Evolutionary conservation across 768 basidiomycete species (phyloP).

Genomic region (Arthromyces matolae): DNA sequence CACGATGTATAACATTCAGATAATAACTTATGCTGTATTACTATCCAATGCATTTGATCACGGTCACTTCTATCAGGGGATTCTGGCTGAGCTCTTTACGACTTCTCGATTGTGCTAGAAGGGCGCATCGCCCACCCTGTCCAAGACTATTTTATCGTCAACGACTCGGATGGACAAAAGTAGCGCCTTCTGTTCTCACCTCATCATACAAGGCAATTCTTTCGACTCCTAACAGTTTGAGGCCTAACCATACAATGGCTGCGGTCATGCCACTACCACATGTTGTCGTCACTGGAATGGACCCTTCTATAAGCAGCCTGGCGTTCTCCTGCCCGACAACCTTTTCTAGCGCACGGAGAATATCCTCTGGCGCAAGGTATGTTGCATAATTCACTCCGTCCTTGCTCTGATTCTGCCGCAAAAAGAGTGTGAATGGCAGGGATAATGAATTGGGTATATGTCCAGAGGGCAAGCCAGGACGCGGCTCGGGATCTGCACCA

Average conservation of each 20-base stretch:
- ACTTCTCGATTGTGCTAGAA: conserved; percentile 60
- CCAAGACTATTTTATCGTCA: conserved; percentile 66
- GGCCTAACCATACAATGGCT: conserved; percentile 88
- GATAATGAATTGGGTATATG: conserved; percentile 89
- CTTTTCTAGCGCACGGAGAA: conserved; percentile 57
- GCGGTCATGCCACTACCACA: conserved; percentile 99
- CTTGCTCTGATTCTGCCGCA: conserved; percentile 40
- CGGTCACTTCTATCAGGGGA: too few relatives aligned
- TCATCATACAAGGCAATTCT: conserved; percentile 87
- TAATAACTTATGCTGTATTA: too few relatives aligned
- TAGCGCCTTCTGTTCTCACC: conserved; percentile 40
- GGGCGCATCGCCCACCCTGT: conserved; percentile 83
- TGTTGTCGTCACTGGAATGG: conserved; percentile 61
- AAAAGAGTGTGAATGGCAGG: conserved; percentile 77
- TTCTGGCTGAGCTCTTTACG: not conserved
- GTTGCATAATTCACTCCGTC: conserved; percentile 53
- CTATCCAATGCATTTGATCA: too few relatives aligned
- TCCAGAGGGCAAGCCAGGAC: conserved; percentile 82
- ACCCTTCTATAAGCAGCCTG: conserved; percentile 55
- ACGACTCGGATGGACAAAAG: not conserved
- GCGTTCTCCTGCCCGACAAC: conserved; percentile 58
- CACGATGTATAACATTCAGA: not conserved
- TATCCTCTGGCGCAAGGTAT: conserved; percentile 51
- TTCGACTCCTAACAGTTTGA: conserved; percentile 63
- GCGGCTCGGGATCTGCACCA: conserved; percentile 84